Base-by-base conservation (phyloP, 2,329 filamentous ascomycete genomes). In the Aspergillus sp. region DNA sequence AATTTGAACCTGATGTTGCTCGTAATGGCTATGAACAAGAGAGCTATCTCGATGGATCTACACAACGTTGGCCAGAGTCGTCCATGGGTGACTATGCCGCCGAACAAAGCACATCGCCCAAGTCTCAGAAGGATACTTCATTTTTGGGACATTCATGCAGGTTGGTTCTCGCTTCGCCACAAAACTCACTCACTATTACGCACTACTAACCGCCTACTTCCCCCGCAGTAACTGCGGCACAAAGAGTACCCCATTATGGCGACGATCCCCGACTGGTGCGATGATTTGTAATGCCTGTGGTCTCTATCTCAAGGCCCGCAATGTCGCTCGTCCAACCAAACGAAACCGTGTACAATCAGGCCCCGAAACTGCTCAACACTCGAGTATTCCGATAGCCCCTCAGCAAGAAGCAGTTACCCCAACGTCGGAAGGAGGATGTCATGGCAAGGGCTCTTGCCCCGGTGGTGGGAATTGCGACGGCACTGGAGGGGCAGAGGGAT, bases 241-340 rank as follows among this genome's bases (percentile, higher is more conserved):
- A 11, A 96, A 90, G 41, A 84, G 86, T 64, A 98, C 93, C 37
- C 93, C 93, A 26, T 71, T 98, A 32, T 98, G 93, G 93, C 82
- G 93, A 62, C 82, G 93, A 60, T 95, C 91, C 11, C 91, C 91
- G 0, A 84, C 90, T 58, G 93, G 93, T 28, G 86, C 89, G 43
- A 96, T 90, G 27, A 97, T 98, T 47, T 98, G 93, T 71, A 98
- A 98, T 69, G 93, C 93, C 5, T 98, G 93, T 61, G 93, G 93
- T 34, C 77, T 98, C 11, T 98, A 98, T 66, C 76, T 88, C 50
- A 97, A 97, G 67, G 90, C 91, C 7, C 82, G 93, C 53, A 97
- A 97, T 63, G 86, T 91, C 49, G 83, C 88, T 56, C 82, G 93
- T 40, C 93, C 93, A 10, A 93, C 89, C 6, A 95, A 90, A 57